Evolutionary conservation across 306 rosid genomes (phyloP), one percentile per base, ranked within the genome.

Genomic region (Vigna mungo): DNA sequence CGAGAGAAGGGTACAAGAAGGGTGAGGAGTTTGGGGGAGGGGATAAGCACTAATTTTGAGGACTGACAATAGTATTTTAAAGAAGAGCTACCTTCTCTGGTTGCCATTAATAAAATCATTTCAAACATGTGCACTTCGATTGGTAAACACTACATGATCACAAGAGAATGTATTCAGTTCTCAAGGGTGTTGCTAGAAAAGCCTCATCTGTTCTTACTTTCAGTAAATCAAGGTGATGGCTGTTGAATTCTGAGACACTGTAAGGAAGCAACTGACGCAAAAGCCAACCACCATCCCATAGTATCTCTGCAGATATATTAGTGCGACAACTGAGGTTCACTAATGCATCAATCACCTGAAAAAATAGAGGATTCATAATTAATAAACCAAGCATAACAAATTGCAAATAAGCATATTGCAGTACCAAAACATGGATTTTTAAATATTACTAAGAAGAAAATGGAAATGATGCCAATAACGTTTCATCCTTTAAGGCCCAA

Each of bases 201-300:
- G 72, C 36, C 27, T 44, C 23, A 10, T 63, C 11, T 55, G 72
- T 32, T 76, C 97, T 88, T 85, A 95, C 98, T 71, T 85, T 85
- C 85, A 95, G 75, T 84, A 87, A 55, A 66, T 87, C 87, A 83
- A 85, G 93, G 83, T 95, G 98, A 83, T 81, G 75, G 30, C 84
- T 83, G 77, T 83, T 92, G 68, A 94, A 88, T 72, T 94, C 97
- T 67, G 91, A 88, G 80, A 89, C 95, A 11, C 93, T 88, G 79
- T 90, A 88, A 68, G 98, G 97, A 80, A 92, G 88, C 88, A 94
- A 80, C 93, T 92, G 98, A 55, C 96, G 91, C 88, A 94, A 84
- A 84, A 95, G 98, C 98, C 98, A 95, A 77, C 97, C 98, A 25
- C 97, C 98, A 61, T 92, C 93, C 98, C 98, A 95, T 80, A 92